Evolutionary conservation across 225 moss, liverwort and hornwort genomes (phyloP).

Genomic region (Pseudisothecium myosuroides): DNA sequence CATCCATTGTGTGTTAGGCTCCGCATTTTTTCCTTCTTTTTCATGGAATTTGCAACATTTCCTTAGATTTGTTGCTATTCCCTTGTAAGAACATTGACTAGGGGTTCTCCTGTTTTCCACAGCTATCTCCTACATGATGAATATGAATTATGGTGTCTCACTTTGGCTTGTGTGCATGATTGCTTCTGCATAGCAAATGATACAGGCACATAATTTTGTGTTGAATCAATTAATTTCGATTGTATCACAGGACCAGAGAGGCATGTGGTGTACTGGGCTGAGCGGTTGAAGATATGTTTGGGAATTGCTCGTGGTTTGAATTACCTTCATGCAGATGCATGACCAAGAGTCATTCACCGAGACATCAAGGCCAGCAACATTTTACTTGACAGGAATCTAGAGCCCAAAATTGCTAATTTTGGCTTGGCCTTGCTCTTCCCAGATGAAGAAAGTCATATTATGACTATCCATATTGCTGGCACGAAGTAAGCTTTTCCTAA

Average conservation of each 20-base stretch:
- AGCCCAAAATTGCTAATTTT: not conserved
- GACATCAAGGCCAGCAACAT: not conserved
- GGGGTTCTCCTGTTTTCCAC: fast-evolving
- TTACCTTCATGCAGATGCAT: not conserved
- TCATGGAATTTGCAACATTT: not conserved
- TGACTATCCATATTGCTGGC: not conserved
- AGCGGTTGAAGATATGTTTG: not conserved
- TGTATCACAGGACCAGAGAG: not conserved
- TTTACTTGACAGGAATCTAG: not conserved
- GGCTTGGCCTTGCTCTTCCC: not conserved
- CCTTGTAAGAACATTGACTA: fast-evolving
- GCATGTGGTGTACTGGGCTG: not conserved
- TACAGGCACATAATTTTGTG: fast-evolving
- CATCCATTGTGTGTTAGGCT: fast-evolving
- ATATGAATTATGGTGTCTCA: not conserved
- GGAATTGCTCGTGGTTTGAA: not conserved
- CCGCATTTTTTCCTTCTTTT: fast-evolving
- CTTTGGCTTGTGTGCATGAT: fast-evolving
- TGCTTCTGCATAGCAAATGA: fast-evolving
- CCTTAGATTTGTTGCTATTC: not conserved
- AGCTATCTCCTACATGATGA: fast-evolving
- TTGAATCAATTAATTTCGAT: not conserved
- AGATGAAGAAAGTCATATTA: not conserved
- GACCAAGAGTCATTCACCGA: not conserved
- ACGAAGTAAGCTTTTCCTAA: not conserved